Evolutionary conservation across 176 grass and related monocot genomes (phyloP).

Genomic region (Avena sativa): DNA sequence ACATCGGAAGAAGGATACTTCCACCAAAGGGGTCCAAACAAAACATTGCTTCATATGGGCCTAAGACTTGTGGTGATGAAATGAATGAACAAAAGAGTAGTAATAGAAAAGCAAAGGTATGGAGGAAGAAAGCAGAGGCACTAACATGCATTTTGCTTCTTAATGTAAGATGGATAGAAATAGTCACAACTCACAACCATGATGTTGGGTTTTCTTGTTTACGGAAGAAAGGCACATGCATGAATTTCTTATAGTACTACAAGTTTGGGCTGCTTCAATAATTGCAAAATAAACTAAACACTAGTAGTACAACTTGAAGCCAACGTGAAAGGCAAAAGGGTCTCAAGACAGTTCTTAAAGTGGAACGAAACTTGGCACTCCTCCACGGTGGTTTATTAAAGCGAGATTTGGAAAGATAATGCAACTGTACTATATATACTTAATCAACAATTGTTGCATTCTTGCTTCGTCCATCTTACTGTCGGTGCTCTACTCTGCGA

Average conservation of each 20-base stretch:
- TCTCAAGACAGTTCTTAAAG: slow-evolving; percentile 18
- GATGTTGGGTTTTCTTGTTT: neutral
- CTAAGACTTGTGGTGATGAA: neutral
- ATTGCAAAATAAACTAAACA: neutral
- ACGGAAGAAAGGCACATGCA: neutral
- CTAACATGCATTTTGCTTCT: neutral
- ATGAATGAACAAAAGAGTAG: neutral
- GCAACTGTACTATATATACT: too few species aligned
- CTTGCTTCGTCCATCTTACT: slow-evolving; percentile 10
- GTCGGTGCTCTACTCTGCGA: slow-evolving; percentile 40
- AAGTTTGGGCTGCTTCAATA: neutral
- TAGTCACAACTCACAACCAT: neutral
- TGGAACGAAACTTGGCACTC: slow-evolving; percentile 29
- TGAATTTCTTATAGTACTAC: slow-evolving; percentile 12
- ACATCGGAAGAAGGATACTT: too few species aligned
- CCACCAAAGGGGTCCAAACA: too few species aligned
- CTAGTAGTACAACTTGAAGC: neutral
- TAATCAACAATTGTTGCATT: neutral
- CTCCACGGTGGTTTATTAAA: slow-evolving; percentile 30
- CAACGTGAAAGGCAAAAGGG: slow-evolving; percentile 21
- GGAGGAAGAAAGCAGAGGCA: neutral
- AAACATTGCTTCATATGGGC: too few species aligned
- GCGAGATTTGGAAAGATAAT: slow-evolving; percentile 28
- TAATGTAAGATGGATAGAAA: neutral
- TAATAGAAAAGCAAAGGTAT: neutral